These are phyloP conservation scores for Colletotrichum cordylinicola DNA, from an alignment of 2,329 filamentous ascomycete genomes.

Conservation along the genomic window DNA sequence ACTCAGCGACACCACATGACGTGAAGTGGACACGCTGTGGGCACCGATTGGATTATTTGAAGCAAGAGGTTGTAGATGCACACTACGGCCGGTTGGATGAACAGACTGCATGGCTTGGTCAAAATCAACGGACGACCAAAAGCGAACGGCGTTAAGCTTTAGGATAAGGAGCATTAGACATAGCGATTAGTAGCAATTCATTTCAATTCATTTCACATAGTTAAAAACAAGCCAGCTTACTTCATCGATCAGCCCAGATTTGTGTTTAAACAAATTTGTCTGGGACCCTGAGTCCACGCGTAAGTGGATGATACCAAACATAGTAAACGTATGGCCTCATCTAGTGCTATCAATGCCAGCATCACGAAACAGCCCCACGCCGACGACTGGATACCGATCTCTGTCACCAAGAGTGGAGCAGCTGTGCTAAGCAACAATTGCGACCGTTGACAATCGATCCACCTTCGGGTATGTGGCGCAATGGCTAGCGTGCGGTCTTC, in stretches of 20 bases:
- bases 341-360: neutral
- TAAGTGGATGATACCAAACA: neutral
- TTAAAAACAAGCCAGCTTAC: neutral
- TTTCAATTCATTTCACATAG: neutral
- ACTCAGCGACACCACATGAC: constrained; percentile 19
- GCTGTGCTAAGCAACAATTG: neutral
- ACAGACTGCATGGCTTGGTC: constrained; percentile 13
- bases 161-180: neutral
- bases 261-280: no score
- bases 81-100: constrained; percentile 19
- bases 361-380: neutral
- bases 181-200: neutral
- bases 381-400: neutral
- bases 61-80: constrained; percentile 20
- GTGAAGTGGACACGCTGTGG: constrained; percentile 21
- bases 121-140: neutral
- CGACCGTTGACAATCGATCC: neutral
- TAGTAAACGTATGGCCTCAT: neutral
- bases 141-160: neutral
- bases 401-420: neutral
- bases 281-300: neutral
- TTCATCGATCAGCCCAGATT: no score
- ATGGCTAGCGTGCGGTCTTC: neutral
- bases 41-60: constrained; percentile 21
- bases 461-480: neutral